Base-by-base conservation (phyloP, 495 filamentous ascomycete species). In the Lophiostoma macrostomum region DNA sequence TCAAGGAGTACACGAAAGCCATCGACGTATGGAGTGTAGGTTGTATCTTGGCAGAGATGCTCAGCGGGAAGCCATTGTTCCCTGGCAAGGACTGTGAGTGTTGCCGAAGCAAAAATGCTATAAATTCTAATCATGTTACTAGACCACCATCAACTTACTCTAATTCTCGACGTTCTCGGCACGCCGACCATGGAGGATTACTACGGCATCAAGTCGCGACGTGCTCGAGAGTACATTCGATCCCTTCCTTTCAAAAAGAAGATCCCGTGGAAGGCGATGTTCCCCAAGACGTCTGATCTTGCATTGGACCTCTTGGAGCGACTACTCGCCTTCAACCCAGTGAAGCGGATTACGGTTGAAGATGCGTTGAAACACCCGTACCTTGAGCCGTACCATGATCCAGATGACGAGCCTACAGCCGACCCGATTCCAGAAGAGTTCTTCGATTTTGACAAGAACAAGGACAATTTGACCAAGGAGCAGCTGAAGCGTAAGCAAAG, bases 161-260 rank as follows among this genome's bases (percentile, higher is more conserved):
- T 99, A 32, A 99, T 99, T 64, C 76, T 99, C 57, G 94, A 99
- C 61, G 93, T 99, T 11, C 86, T 99, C 49, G 94, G 94, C 49
- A 99, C 94, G 10, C 94, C 94, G 3, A 99, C 94, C 2, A 99
- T 99, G 94, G 94, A 99, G 69, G 94, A 99, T 64, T 99, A 99
- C 79, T 99, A 99, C 57, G 94, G 94, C 47, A 99, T 99, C 81
- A 97, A 97, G 73, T 99, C 94, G 32, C 87, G 94, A 51, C 87
- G 94, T 58, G 94, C 94, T 22, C 84, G 94, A 54, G 94, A 99
- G 72, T 99, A 99, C 73, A 99, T 99, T 69, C 90, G 94, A 32
- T 96, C 91, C 37, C 83, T 99, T 30, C 94, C 94, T n/a, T 99
- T 99, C 79, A 99, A 97, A 82, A 99, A 99, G 86, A 96, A 96